phyloP scores from a whole-genome alignment of 306 rosid genomes.

The Lagenaria siceraria region DNA sequence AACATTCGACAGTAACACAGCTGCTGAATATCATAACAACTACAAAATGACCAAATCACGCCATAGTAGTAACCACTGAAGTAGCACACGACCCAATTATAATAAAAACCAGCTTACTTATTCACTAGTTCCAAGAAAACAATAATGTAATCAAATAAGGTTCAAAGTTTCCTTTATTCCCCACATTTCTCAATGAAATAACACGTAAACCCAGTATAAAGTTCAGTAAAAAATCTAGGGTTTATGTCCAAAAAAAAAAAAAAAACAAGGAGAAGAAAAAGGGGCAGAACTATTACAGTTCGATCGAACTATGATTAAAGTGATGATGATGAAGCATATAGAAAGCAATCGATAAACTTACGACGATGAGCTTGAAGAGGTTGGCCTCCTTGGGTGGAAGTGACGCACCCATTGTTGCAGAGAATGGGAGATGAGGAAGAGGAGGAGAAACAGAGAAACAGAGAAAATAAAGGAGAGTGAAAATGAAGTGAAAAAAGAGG shows the following conservation, averaged over 20 bases:
- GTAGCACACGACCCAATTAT: neutral
- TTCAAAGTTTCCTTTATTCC: neutral
- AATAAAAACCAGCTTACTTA: neutral
- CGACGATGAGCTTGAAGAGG: constrained; percentile 98
- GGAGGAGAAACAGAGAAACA: neutral
- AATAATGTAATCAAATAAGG: neutral
- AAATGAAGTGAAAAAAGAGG: neutral
- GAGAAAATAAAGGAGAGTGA: neutral
- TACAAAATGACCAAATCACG: neutral
- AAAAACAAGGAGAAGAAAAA: neutral
- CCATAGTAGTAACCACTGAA: neutral
- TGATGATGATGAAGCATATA: neutral
- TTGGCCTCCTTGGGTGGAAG: constrained; percentile 87
- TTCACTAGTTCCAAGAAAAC: neutral
- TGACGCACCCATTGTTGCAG: constrained; percentile 75
- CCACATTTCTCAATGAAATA: neutral
- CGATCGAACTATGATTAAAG: constrained; percentile 18
- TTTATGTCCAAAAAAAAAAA: constrained; percentile 6
- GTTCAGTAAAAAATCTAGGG: constrained; percentile 30
- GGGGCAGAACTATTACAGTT: neutral
- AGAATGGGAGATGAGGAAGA: neutral
- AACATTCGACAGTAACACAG: neutral
- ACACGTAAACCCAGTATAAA: neutral
- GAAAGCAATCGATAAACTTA: constrained; percentile 39
- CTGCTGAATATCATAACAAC: neutral